Base-by-base conservation (phyloP, 2,329 filamentous ascomycete species). In the Claviceps citrina region DNA sequence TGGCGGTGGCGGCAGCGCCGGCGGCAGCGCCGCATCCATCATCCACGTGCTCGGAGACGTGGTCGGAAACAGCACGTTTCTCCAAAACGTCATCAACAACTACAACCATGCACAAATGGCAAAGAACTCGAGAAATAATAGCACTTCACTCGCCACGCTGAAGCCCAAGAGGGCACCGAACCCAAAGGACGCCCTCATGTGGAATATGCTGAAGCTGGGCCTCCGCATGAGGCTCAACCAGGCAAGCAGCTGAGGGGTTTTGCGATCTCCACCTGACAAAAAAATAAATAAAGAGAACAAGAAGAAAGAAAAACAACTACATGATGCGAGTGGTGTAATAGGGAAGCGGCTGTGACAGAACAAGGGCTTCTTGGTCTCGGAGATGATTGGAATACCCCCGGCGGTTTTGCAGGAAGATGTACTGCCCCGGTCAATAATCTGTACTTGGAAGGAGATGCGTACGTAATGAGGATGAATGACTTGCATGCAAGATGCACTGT, bases 1-100 rank as follows among this genome's bases (percentile, higher is more conserved):
- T n/a, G 47, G 52, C 36, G 61, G 62, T 31, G 52, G 52, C 10
- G 52, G 46, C 12, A 50, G 51, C 1, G 39, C 50, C 7, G 48
- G 26, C 10, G 26, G 26, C 10, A 13, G 26, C 26, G 22, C n/a
- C 4, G 8, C 45, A 2, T 58, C 55, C 1, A 43, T 65, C 2
- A 36, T 57, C 1, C 50, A 60, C 15, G 39, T 62, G 1, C 41
- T 64, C 1, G 60, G 57, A 13, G 60, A 60, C 10, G 52, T 60
- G 1, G 47, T 65, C 7, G 59, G 61, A 3, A 66, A 66, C 36
- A 50, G 52, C 4, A 65, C 62, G 0, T 51, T 65, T 5, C 48
- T 65, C 9, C 54, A 60, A 31, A 52, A 60, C 15, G 49, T 60
- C 4, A 27, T 63, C 4, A 48, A 46, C 7, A 57, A 64, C 36